These are phyloP conservation scores for Talinum fruticosum DNA, from an alignment of 148 eudicot genomes.

Conservation along the genomic window DNA sequence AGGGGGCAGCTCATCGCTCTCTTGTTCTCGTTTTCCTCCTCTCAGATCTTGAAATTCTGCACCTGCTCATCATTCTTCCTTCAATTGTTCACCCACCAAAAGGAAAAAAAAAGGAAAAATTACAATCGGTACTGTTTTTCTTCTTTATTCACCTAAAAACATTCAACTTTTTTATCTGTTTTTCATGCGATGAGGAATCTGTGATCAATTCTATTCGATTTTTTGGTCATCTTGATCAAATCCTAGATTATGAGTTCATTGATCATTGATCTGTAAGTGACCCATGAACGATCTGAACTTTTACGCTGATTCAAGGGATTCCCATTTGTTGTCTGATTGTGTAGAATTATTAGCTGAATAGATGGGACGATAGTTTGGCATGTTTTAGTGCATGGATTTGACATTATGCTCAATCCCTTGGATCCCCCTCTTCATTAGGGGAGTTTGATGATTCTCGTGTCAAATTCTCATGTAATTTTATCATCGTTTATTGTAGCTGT, in stretches of 20 bases:
- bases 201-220: conserved; percentile 4
- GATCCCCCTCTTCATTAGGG: not conserved
- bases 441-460: conserved; percentile 3
- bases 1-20: conserved; percentile 55
- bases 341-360: not conserved
- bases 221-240: conserved; percentile 6
- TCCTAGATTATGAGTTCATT: conserved; percentile 26
- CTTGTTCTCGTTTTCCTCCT: conserved; percentile 53
- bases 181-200: conserved; percentile 7
- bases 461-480: not conserved
- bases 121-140: conserved; percentile 18
- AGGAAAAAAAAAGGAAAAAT: not conserved
- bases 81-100: too few species aligned
- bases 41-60: conserved; percentile 51
- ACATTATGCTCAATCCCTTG: not conserved
- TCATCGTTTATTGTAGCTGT: not conserved
- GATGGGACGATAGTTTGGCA: not conserved
- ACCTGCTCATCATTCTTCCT: too few species aligned
- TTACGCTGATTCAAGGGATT: conserved; percentile 30
- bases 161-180: conserved; percentile 12
- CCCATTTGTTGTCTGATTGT: conserved; percentile 31
- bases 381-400: not conserved
- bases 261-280: conserved; percentile 41
- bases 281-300: conserved; percentile 50
- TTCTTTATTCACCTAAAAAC: conserved; percentile 15